phyloP scores from a whole-genome alignment of 1,284 basidiomycete species.

The Leucoagaricus sp. region DNA sequence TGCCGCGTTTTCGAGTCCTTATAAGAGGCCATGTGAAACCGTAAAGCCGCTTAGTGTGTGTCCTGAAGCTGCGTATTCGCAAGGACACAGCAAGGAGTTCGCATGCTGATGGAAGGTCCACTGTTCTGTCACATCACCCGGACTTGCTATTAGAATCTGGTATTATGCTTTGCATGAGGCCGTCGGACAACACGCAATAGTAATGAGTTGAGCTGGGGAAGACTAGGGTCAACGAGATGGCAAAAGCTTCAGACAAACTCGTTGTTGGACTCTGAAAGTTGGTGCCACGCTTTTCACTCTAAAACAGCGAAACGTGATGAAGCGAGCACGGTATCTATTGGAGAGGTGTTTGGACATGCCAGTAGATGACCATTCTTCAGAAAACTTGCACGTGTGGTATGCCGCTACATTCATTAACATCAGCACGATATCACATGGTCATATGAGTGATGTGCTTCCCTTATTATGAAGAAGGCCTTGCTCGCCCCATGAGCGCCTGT shows the following conservation, averaged over 20 bases:
- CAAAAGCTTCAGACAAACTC: neutral
- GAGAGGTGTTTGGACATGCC: neutral
- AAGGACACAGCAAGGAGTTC: slow-evolving; percentile 10
- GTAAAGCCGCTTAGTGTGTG: slow-evolving; percentile 2
- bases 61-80: slow-evolving; percentile 3
- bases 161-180: slow-evolving; percentile 14
- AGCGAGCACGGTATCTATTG: neutral
- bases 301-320: neutral
- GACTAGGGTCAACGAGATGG: neutral
- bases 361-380: neutral
- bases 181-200: slow-evolving; percentile 4
- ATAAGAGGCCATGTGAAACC: neutral
- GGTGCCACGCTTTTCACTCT: neutral
- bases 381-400: neutral
- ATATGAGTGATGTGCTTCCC: neutral
- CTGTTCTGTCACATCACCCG: slow-evolving; percentile 3
- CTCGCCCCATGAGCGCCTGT: neutral
- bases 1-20: slow-evolving; percentile 6
- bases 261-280: no score
- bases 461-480: slow-evolving; percentile 5
- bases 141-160: slow-evolving; percentile 7
- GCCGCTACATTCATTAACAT: slow-evolving; percentile 6
- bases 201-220: slow-evolving; percentile 4
- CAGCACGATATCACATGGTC: neutral
- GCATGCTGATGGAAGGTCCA: slow-evolving; percentile 14